Base-by-base conservation (phyloP, 2,329 filamentous ascomycete genomes). In the Pseudopithomyces chartarum region DNA sequence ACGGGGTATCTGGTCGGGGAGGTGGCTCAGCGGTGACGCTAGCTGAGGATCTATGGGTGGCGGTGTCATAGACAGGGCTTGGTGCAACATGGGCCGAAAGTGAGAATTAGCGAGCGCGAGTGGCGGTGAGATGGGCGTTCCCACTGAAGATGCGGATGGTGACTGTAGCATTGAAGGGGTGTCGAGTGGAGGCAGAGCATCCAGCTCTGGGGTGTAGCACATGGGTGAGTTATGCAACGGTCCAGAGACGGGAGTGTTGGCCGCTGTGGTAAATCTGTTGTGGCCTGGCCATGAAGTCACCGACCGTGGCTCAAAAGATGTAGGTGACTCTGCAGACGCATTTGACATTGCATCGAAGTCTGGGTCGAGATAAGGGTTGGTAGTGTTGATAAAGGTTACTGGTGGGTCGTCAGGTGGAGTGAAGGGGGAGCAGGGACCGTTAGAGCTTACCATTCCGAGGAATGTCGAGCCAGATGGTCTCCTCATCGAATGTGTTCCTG, bases 381-480 rank as follows among this genome's bases (percentile, higher is more conserved):
- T 83, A 55, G 85, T 85, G 65, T 87, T 82, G 64, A 86, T 80
- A 64, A 88, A 88, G 6, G 83, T 85, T 40, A 88, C 84, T 84
- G 65, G 23, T 33, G 36, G 15, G 29, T 47, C 51, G 44, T 70
- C 52, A 65, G 57, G 12, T 40, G 32, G 22, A 47, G 23, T 47
- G 22, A 48, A 42, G 13, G n/a, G 40, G 51, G 55, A 40, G 32
- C 4, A 8, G 19, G n/a, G 23, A 13, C 22, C 19, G 7, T 6
- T 42, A 23, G n/a, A 38, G 55, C 76, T 40, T 73, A 85, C 84
- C 79, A 61, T 85, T 80, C 63, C 81, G 84, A 2, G 86, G 86
- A 32, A 88, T 82, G 57, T 86, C 82, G 33, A 88, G 76, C 86
- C 86, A 88, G n/a, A 84, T 78, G 56, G 81, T 85, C 57, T 84